Percentiles rank a stretch among this genome's conserved stretches.
phyloP scores from a whole-genome alignment of 2,329 filamentous ascomycete genomes.

The Phialophora tarda region DNA sequence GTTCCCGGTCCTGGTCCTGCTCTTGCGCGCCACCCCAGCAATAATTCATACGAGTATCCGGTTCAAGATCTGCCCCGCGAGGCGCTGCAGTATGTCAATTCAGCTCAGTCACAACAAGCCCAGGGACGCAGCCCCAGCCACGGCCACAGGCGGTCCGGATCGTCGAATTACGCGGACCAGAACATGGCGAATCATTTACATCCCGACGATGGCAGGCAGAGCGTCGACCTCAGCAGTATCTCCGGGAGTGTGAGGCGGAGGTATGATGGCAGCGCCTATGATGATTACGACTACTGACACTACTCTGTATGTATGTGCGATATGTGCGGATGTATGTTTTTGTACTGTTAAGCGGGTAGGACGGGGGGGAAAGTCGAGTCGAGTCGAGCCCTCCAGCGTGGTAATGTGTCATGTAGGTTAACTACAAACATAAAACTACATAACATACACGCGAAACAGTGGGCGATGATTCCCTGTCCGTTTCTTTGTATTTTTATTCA shows the following conservation, averaged over 20 bases:
- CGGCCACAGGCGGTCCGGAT: conserved; percentile 10
- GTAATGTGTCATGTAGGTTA: no score
- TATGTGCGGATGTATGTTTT: not conserved
- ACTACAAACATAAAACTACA: no score
- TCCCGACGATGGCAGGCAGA: conserved; percentile 35
- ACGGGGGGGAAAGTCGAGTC: not conserved
- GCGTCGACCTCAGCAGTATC: conserved; percentile 38
- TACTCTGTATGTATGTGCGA: not conserved
- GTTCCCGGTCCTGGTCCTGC: not conserved
- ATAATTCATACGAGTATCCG: conserved; percentile 26
- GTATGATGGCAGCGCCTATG: conserved; percentile 43
- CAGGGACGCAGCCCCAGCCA: not conserved
- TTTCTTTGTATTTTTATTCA: no score
- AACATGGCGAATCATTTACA: conserved; percentile 37
- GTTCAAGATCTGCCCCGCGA: conserved; percentile 27
- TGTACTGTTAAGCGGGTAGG: not conserved
- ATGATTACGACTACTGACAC: conserved; percentile 33
- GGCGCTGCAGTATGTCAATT: conserved; percentile 22
- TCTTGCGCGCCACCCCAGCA: conserved; percentile 20
- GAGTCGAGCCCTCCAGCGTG: not conserved
- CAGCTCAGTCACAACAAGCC: not conserved
- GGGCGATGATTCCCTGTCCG: no score
- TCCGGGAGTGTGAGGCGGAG: conserved; percentile 40
- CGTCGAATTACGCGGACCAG: conserved; percentile 17
- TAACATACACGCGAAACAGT: no score